phyloP scores from a whole-genome alignment of 257 asterid genomes.

The Echium plantagineum region DNA sequence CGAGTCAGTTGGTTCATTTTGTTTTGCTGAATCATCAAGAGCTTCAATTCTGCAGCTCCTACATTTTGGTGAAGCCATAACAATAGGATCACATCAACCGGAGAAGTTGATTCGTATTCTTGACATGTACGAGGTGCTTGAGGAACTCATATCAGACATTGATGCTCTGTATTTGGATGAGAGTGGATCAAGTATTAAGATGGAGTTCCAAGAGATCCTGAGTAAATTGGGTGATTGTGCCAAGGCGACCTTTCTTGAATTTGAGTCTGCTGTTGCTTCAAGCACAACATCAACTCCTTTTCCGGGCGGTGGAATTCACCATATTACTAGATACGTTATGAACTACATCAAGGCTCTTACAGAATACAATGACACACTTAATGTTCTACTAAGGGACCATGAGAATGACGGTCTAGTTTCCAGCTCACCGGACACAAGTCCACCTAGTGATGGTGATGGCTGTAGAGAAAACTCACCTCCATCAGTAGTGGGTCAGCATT shows the following conservation, averaged over 20 bases:
- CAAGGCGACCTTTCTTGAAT: conserved; percentile 66
- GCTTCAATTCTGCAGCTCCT: conserved; percentile 60
- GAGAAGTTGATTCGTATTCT: conserved; percentile 78
- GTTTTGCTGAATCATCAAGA: conserved; percentile 66
- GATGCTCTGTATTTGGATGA: conserved; percentile 37
- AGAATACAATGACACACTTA: conserved; percentile 55
- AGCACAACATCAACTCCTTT: conserved; percentile 49
- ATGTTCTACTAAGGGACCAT: conserved; percentile 49
- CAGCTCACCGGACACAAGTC: conserved; percentile 38
- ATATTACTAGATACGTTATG: conserved; percentile 74
- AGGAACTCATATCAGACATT: conserved; percentile 54
- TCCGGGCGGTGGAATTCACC: conserved; percentile 80
- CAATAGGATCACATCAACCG: conserved; percentile 76
- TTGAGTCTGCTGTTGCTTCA: conserved; percentile 57
- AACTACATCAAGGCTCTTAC: conserved; percentile 59
- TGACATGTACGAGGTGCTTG: conserved; percentile 79
- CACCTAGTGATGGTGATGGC: conserved; percentile 39
- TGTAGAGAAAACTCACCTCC: conserved; percentile 8
- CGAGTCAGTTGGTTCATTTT: conserved; percentile 32
- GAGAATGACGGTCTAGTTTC: conserved; percentile 20
- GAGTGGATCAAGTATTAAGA: conserved; percentile 32
- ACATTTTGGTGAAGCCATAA: conserved; percentile 66
- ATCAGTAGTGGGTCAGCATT: conserved; percentile 42
- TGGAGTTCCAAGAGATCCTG: conserved; percentile 48
- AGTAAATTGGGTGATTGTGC: conserved; percentile 64